Evolutionary conservation across 306 rosid genomes (phyloP), one percentile per base, ranked within the genome.

Genomic region (Arachis stenosperma): DNA sequence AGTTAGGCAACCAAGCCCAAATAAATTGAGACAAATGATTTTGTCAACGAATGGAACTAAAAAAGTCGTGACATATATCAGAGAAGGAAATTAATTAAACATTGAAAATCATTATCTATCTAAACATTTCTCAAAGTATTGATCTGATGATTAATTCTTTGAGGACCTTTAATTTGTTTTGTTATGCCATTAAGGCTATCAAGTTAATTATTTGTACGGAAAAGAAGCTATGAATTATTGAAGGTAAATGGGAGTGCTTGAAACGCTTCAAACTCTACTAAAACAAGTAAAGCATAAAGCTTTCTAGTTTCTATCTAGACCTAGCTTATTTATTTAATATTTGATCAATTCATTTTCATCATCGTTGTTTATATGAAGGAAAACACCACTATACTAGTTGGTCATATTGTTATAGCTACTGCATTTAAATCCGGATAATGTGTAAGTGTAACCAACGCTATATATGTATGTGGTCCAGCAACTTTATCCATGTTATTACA

Each of bases 351-450:
- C 37, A 36, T 43, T 58, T 33, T 0, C 12, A 11, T 44, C 50
- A n/a, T 54, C 67, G 37, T 66, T 52, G 12, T 66, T 61, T 62
- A 52, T 61, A 22, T 58, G 47, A 58, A 53, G 70, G 15, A 69
- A 44, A 39, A 15, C 61, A 47, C 46, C 73, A 14, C 11, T 22
- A 22, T 33, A 33, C 37, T 33, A 33, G 37, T 33, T 33, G 37
- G 37, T 33, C 37, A 33, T 22, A 22, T 65, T 57, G 36, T 5
- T 41, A 14, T 1, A 22, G 43, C 22, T 13, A 57, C 1, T 65
- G 68, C 41, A 39, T 71, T 73, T 73, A 71, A 71, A 56, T 56
- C 51, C 63, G 65, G 56, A 78, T 46, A 69, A 33, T 33, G 37
- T 33, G 37, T 33, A 33, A 33, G 37, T 33, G 37, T 33, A 33